Conservation (phyloP, 805 yeast species). For the Kuraishia piskuri region DNA sequence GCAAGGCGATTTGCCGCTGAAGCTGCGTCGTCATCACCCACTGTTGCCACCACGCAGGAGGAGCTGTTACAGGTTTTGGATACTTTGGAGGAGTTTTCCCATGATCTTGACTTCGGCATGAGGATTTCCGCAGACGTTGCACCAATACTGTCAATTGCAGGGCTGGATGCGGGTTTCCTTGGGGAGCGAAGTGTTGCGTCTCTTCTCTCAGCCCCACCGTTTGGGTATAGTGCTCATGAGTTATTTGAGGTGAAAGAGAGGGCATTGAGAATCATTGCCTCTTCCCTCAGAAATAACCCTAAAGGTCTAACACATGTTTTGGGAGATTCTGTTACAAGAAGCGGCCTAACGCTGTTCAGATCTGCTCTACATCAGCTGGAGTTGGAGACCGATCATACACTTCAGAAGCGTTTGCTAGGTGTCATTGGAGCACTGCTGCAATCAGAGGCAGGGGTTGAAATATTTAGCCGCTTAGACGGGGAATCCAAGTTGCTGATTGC, state of each 20-base stretch:
- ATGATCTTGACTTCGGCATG: constrained; percentile 56
- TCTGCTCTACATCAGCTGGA: constrained; percentile 6
- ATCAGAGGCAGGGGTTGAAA: constrained; percentile 22
- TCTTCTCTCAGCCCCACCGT: neutral
- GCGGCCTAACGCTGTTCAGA: constrained; percentile 9
- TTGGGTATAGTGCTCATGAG: neutral
- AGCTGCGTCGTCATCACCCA: neutral
- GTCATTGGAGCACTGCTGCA: constrained; percentile 38
- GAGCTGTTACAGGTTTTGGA: neutral
- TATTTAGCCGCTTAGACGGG: constrained; percentile 13
- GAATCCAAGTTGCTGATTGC: constrained; percentile 15
- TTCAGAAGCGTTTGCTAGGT: constrained; percentile 43
- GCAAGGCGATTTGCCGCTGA: neutral
- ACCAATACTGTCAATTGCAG: constrained; percentile 21
- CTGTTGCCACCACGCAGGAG: neutral
- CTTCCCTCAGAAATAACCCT: constrained; percentile 68
- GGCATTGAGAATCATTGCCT: constrained; percentile 51
- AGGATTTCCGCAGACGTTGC: constrained; percentile 29
- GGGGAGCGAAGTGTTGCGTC: neutral
- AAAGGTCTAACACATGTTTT: constrained; percentile 15
- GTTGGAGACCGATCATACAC: constrained; percentile 18
- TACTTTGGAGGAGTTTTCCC: constrained; percentile 31
- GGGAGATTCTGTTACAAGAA: constrained; percentile 10
- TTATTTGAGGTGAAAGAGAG: constrained; percentile 32
- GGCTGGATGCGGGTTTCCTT: constrained; percentile 11